These are phyloP conservation scores for Xerocomus potaroensis DNA, from an alignment of 768 basidiomycete species.

Conservation along the genomic window DNA sequence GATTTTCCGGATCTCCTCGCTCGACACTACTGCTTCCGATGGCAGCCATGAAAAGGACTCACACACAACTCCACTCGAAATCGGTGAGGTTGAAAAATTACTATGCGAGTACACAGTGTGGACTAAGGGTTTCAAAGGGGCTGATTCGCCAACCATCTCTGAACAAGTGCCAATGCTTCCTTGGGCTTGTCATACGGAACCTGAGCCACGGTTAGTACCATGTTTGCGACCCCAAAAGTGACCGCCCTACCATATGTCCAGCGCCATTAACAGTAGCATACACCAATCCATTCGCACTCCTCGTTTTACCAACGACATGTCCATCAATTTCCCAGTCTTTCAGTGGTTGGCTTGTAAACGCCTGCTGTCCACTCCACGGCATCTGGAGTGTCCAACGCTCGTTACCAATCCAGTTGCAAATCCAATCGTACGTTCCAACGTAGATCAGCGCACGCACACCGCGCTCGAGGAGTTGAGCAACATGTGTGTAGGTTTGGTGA, in stretches of 20 bases:
- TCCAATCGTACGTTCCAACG: constrained; percentile 77
- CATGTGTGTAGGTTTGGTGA: constrained; percentile 31
- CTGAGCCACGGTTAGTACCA: constrained; percentile 19
- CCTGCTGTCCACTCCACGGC: constrained; percentile 58
- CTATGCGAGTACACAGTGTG: too few species aligned
- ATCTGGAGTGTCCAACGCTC: constrained; percentile 69
- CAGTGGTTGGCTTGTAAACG: constrained; percentile 43
- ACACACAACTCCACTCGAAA: neutral
- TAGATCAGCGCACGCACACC: constrained; percentile 71
- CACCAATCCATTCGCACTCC: constrained; percentile 54
- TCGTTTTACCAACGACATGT: constrained; percentile 46
- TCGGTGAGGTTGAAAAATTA: too few species aligned
- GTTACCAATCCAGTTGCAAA: constrained; percentile 77
- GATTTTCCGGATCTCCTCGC: too few species aligned
- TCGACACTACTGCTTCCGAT: neutral
- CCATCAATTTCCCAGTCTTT: constrained; percentile 54
- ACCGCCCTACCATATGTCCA: constrained; percentile 60
- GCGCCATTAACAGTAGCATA: constrained; percentile 59
- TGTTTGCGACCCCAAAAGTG: neutral
- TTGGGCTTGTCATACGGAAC: constrained; percentile 58
- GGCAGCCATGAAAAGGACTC: neutral
- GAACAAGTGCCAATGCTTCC: constrained; percentile 44
- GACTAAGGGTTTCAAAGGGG: constrained; percentile 5
- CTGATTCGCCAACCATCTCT: constrained; percentile 38
- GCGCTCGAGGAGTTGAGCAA: constrained; percentile 59